These are phyloP conservation scores for Lasiodiplodia citricola DNA, from an alignment of 2,329 filamentous ascomycete genomes.

Conservation along the genomic window DNA sequence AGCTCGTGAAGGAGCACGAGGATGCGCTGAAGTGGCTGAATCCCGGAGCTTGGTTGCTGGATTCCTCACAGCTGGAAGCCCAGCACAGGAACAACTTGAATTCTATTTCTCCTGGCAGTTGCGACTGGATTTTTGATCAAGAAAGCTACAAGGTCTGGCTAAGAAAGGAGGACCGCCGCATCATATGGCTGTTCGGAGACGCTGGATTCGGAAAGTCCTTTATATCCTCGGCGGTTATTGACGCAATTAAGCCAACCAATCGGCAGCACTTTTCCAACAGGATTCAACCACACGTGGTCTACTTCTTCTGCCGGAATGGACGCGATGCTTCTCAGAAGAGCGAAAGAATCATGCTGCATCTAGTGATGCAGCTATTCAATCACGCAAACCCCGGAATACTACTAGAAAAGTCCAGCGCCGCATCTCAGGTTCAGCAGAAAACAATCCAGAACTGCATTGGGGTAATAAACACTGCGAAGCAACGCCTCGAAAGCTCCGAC, in stretches of 20 bases:
- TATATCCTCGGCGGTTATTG: neutral
- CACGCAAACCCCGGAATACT: too few species aligned
- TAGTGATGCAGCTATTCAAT: neutral
- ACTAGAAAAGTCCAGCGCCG: neutral
- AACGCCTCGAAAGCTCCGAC: neutral
- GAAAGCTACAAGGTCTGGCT: neutral
- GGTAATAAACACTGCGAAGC: neutral
- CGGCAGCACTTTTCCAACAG: neutral
- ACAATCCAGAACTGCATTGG: neutral
- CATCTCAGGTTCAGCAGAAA: too few species aligned
- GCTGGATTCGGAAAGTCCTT: slow-evolving; percentile 1
- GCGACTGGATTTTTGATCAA: neutral
- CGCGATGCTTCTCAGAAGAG: neutral
- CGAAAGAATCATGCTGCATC: neutral
- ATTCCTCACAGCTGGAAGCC: neutral
- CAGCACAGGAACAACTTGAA: neutral
- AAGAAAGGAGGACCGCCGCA: too few species aligned
- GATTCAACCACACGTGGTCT: neutral
- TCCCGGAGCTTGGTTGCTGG: neutral
- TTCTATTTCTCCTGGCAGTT: neutral
- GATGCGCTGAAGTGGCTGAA: neutral
- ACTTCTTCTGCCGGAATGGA: neutral
- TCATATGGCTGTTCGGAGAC: neutral
- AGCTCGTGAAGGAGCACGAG: neutral
- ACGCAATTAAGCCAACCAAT: neutral